A percentile compares a stretch with the other conserved stretches of the same genome.
Conservation (phyloP, 23 red algal species). For the Gracilaria domingensis region DNA sequence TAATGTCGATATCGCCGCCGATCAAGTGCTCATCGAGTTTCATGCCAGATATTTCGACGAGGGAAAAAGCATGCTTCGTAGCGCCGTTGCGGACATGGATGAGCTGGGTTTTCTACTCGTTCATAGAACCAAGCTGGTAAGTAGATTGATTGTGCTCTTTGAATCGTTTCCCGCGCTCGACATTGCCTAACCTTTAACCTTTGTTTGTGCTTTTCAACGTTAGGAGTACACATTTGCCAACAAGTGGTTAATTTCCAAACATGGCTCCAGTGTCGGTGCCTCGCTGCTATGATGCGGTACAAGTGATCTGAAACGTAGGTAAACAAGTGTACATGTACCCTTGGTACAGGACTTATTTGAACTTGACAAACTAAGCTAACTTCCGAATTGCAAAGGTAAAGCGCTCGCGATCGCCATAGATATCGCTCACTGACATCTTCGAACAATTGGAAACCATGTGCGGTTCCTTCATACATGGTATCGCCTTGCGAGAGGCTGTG, state of each 20-base stretch:
- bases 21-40: conserved; percentile 82
- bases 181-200: background rate
- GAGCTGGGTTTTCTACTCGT: conserved; percentile 7
- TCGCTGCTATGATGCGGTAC: background rate
- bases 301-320: background rate
- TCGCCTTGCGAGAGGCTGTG: too few species aligned
- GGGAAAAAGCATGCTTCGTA: background rate
- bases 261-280: background rate
- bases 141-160: background rate
- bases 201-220: background rate
- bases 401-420: background rate
- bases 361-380: background rate
- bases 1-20: conserved; percentile 20
- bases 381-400: background rate
- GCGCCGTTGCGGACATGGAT: background rate
- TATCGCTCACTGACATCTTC: background rate
- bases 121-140: conserved; percentile 43
- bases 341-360: background rate
- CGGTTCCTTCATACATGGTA: background rate
- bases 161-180: background rate
- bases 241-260: background rate
- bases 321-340: too few species aligned
- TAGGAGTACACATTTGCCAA: conserved; percentile 46
- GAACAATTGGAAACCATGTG: background rate
- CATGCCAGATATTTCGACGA: conserved; percentile 66